phyloP scores from a whole-genome alignment of 768 basidiomycete genomes.

The Pisolithus albus region DNA sequence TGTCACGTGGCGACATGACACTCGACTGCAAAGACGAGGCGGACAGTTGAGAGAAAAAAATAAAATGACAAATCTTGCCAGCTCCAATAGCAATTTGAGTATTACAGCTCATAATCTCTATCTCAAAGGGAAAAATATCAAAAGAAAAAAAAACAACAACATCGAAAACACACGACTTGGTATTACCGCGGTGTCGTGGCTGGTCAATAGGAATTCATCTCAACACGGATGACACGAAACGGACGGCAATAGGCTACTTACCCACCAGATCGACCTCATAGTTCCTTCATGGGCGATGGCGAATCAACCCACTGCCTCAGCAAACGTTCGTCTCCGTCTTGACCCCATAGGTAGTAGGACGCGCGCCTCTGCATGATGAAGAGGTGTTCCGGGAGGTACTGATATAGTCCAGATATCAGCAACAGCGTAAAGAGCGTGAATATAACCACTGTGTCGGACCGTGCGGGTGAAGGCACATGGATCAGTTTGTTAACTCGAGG shows the following conservation, averaged over 20 bases:
- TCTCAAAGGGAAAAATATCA: background rate
- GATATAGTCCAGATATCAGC: constrained; percentile 44
- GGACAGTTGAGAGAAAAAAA: too few relatives aligned
- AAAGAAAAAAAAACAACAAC: too few relatives aligned
- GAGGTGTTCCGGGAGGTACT: constrained; percentile 57
- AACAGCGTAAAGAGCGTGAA: constrained; percentile 36
- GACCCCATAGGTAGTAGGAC: constrained; percentile 59
- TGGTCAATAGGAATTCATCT: background rate
- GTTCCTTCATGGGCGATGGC: constrained; percentile 21
- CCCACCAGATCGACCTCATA: constrained; percentile 9
- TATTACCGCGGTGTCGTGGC: background rate
- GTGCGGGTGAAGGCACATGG: background rate
- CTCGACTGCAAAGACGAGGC: too few relatives aligned
- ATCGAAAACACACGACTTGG: background rate
- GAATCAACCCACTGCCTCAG: constrained; percentile 24
- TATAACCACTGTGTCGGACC: constrained; percentile 40
- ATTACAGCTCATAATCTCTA: too few relatives aligned
- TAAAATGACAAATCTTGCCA: too few relatives aligned
- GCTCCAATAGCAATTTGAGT: too few relatives aligned
- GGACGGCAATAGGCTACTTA: background rate
- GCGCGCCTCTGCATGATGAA: constrained; percentile 47
- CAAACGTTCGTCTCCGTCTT: constrained; percentile 35
- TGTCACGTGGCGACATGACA: too few relatives aligned
- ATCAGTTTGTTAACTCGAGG: background rate
- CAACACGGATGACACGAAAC: background rate